A percentile compares a stretch with the other conserved stretches of the same genome.
These are phyloP conservation scores for Sporothrix curviconia DNA, from an alignment of 2,329 filamentous ascomycete species.

Conservation along the genomic window DNA sequence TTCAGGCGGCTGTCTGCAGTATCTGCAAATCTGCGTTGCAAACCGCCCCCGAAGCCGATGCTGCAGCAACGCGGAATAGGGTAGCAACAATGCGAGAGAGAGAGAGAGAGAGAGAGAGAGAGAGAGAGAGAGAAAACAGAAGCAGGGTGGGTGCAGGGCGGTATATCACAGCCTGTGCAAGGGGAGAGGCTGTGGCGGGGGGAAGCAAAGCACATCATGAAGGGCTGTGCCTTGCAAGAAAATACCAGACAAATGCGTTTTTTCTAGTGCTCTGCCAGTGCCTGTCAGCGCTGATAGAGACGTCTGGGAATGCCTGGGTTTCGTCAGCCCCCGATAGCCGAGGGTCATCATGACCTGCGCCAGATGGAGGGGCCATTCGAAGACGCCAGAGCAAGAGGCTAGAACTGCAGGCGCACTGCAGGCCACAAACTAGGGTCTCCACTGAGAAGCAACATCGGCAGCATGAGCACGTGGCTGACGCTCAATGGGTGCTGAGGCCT, in stretches of 20 bases:
- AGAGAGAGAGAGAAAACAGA: too few species aligned
- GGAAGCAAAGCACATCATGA: too few species aligned
- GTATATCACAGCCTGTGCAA: too few species aligned
- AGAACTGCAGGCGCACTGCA: slow-evolving; percentile 18
- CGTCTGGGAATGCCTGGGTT: too few species aligned
- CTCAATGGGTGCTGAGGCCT: slow-evolving; percentile 24
- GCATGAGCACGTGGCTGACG: slow-evolving; percentile 28
- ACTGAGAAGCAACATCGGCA: slow-evolving; percentile 23
- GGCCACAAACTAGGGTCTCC: slow-evolving; percentile 23
- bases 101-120: too few species aligned
- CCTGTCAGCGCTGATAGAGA: too few species aligned
- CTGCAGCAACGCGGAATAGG: neutral
- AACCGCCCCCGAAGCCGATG: neutral
- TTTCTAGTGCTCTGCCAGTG: too few species aligned
- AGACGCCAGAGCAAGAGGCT: slow-evolving; percentile 19
- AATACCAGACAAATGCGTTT: too few species aligned
- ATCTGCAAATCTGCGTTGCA: neutral
- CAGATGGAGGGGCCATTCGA: too few species aligned
- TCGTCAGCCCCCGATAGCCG: slow-evolving; percentile 2
- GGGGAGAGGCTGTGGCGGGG: too few species aligned
- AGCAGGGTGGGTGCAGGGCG: too few species aligned
- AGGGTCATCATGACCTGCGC: neutral
- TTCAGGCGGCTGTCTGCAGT: neutral
- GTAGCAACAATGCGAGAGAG: neutral
- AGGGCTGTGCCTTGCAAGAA: too few species aligned